Percentiles rank a stretch among this genome's conserved stretches.
Evolutionary conservation across 306 rosid species (phyloP).

Genomic region (Castanopsis chinensis): DNA sequence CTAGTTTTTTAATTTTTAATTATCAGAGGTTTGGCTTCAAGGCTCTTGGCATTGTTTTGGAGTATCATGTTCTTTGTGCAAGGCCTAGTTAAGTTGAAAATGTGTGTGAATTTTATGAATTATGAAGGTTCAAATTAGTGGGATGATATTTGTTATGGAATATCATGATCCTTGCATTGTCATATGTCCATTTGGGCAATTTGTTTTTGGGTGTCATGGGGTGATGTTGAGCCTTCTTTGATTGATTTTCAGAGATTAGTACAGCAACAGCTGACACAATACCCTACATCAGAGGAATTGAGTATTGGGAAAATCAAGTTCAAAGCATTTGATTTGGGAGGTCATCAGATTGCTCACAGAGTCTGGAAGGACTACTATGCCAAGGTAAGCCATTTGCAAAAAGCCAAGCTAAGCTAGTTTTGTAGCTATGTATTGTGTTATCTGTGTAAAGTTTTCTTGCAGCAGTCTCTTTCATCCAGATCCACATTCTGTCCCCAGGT

Average conservation of each 20-base stretch:
- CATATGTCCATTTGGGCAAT: neutral
- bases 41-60: too few species aligned
- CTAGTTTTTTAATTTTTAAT: neutral
- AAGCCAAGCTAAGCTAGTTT: neutral
- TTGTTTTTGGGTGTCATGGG: neutral
- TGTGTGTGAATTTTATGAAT: neutral
- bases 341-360: slow-evolving; percentile 45
- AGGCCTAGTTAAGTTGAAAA: neutral
- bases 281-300: slow-evolving; percentile 49
- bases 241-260: slow-evolving; percentile 33
- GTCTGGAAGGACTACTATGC: slow-evolving; percentile 50
- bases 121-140: neutral
- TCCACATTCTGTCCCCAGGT: neutral
- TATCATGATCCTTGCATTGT: neutral
- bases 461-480: neutral
- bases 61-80: neutral
- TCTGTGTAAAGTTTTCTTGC: neutral
- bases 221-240: slow-evolving; percentile 11
- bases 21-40: neutral
- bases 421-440: neutral
- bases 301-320: slow-evolving; percentile 42
- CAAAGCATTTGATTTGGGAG: slow-evolving; percentile 47
- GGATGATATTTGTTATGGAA: neutral
- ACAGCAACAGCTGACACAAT: slow-evolving; percentile 41
- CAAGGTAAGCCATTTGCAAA: slow-evolving; percentile 19